A percentile compares a stretch with the other conserved stretches of the same genome.
Conservation (phyloP, 345 rosid species). For the Brassica juncea region DNA sequence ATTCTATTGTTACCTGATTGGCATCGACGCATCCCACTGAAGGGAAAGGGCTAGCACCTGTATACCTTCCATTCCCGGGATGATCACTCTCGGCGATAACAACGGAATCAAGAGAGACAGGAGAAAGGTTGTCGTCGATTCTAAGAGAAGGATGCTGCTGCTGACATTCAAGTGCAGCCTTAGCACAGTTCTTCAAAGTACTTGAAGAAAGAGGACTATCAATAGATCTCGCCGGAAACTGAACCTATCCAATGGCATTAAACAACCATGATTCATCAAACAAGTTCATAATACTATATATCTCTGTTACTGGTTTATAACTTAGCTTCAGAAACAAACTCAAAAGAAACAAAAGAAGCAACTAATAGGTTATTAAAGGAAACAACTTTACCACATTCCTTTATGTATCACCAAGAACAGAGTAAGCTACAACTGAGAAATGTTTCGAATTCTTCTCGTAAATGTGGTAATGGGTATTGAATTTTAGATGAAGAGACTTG, state of each 20-base stretch:
- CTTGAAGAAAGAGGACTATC: slow-evolving; percentile 64
- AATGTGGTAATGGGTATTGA: background rate
- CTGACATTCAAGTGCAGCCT: slow-evolving; percentile 53
- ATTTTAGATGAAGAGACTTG: background rate
- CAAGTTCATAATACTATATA: background rate
- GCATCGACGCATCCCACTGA: slow-evolving; percentile 88
- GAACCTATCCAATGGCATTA: slow-evolving; percentile 38
- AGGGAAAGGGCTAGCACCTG: slow-evolving; percentile 60
- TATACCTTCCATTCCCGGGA: slow-evolving; percentile 55
- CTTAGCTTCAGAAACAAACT: background rate
- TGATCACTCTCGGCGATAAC: slow-evolving; percentile 74
- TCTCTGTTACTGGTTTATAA: background rate
- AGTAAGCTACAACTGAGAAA: background rate
- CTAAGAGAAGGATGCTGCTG: slow-evolving; percentile 61
- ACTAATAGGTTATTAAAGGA: background rate
- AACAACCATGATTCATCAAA: slow-evolving; percentile 1
- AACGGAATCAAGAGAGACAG: slow-evolving; percentile 83
- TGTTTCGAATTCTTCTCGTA: background rate
- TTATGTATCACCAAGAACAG: background rate
- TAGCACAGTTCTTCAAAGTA: slow-evolving; percentile 58
- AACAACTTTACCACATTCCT: background rate
- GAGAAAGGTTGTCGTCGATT: slow-evolving; percentile 78
- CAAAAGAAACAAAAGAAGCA: slow-evolving; percentile 11
- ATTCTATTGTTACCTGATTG: slow-evolving; percentile 58
- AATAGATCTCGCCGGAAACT: slow-evolving; percentile 56